Conservation (phyloP, 1,284 basidiomycete species). For the Amylostereum areolatum region DNA sequence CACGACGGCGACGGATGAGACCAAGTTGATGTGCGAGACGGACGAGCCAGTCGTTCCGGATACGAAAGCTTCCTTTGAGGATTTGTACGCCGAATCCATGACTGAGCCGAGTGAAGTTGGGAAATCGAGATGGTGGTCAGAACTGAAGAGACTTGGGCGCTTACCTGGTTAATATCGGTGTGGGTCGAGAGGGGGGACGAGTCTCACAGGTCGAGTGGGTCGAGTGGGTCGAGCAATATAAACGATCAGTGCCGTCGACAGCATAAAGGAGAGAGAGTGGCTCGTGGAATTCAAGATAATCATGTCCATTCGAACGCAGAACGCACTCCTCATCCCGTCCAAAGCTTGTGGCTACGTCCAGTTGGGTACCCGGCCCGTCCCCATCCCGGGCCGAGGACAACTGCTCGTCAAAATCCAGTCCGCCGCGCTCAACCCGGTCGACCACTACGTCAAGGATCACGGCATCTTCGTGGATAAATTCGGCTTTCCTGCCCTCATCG, state of each 20-base stretch:
- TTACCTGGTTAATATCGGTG: too few species aligned
- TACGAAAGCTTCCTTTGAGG: slow-evolving; percentile 84
- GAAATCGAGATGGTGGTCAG: too few species aligned
- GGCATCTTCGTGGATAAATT: neutral
- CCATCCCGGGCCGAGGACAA: neutral
- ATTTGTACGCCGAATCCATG: slow-evolving; percentile 51
- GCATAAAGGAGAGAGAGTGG: too few species aligned
- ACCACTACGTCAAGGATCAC: neutral
- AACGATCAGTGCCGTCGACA: too few species aligned
- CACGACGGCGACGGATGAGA: slow-evolving; percentile 72
- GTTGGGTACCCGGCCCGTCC: neutral
- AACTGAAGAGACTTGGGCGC: too few species aligned
- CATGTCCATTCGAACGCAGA: neutral
- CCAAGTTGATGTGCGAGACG: slow-evolving; percentile 67
- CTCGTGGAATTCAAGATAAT: too few species aligned
- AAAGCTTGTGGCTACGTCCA: neutral
- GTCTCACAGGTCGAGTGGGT: too few species aligned
- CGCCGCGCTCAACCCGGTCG: slow-evolving; percentile 1
- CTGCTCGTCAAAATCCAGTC: slow-evolving; percentile 1
- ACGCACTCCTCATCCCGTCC: neutral
- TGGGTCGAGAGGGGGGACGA: too few species aligned
- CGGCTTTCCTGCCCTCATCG: neutral
- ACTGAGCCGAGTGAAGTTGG: too few species aligned
- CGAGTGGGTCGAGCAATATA: too few species aligned
- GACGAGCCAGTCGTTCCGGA: slow-evolving; percentile 76